Evolutionary conservation across 2,329 filamentous ascomycete genomes (phyloP).

Genomic region (Sphaerostilbella broomeana): DNA sequence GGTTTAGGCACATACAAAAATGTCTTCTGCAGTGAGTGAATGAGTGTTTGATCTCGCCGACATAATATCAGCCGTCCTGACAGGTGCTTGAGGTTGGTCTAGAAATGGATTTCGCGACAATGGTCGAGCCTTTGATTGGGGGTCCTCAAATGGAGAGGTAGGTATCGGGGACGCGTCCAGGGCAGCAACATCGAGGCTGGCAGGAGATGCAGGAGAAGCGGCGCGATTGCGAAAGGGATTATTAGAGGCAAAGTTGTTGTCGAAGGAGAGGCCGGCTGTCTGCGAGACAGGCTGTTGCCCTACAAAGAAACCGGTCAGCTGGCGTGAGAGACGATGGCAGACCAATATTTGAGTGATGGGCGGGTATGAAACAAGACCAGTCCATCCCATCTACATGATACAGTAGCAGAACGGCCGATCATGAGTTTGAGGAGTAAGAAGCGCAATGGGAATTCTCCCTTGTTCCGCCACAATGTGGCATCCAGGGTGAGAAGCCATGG

Average conservation of each 20-base stretch:
- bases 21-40: slow-evolving; percentile 56
- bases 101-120: slow-evolving; percentile 72
- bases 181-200: too few species aligned
- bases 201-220: slow-evolving; percentile 57
- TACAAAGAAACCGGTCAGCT: slow-evolving; percentile 14
- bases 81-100: slow-evolving; percentile 42
- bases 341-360: slow-evolving; percentile 11
- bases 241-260: slow-evolving; percentile 61
- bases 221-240: slow-evolving; percentile 75
- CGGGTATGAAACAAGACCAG: slow-evolving; percentile 20
- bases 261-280: slow-evolving; percentile 47
- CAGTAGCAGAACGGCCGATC: slow-evolving; percentile 20
- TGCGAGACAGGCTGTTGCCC: slow-evolving; percentile 16
- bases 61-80: slow-evolving; percentile 44
- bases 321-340: slow-evolving; percentile 4
- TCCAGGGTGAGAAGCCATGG: too few species aligned
- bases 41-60: slow-evolving; percentile 39
- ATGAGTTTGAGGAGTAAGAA: too few species aligned
- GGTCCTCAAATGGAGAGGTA: slow-evolving; percentile 55
- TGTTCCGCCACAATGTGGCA: too few species aligned
- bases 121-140: slow-evolving; percentile 45
- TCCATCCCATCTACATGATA: slow-evolving; percentile 28
- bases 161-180: slow-evolving; percentile 33
- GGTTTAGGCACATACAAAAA: slow-evolving; percentile 61
- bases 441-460: too few species aligned